Evolutionary conservation across 2,329 filamentous ascomycete species (phyloP), one percentile per base, ranked within the genome.

Genomic region (Aspergillus texensis): DNA sequence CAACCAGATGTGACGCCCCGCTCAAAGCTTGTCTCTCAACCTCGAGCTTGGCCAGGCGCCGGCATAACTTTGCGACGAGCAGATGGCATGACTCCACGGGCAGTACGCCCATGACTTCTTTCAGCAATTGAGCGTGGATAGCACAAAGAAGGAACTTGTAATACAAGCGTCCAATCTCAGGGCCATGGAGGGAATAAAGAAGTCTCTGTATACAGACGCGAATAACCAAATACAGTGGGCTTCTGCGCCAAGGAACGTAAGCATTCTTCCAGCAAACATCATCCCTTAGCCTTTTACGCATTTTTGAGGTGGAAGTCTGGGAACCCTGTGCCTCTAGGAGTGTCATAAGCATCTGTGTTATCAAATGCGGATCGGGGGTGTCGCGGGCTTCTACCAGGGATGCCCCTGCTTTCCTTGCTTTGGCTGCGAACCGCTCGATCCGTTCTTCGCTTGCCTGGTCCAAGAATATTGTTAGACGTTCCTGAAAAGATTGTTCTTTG

Each of bases 201-300:
- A 59, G 16, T 16, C 43, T n/a, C 16, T 59, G 43, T 16, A 53
- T 24, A 36, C 53, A 57, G 26, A 62, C 60, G 1, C 54, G 60
- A 6, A 62, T n/a, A 16, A 62, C 60, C 12, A 62, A 32, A 12
- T 43, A 62, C 6, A 58, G n/a, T 12, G 60, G 60, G 36, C 16
- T 52, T 16, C 60, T 21, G 4, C 54, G 43, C 60, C 60, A 62
- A 1, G 60, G 60, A 12, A 62, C 24, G 9, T 58, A 30, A 12
- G 54, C 55, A 4, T 58, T 19, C 16, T n/a, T 21, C 60, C 60
- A 62, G 34, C 30, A 53, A 16, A 62, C 60, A 6, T 62, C 60
- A 58, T 62, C 60, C 9, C 34, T 34, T 4, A 58, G 21, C 6
- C 55, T 19, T 36, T 62, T 62, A 4, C 54, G 43, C 45, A 54